phyloP scores from a whole-genome alignment of 2,329 filamentous ascomycete species.

The Cercospora sesami region DNA sequence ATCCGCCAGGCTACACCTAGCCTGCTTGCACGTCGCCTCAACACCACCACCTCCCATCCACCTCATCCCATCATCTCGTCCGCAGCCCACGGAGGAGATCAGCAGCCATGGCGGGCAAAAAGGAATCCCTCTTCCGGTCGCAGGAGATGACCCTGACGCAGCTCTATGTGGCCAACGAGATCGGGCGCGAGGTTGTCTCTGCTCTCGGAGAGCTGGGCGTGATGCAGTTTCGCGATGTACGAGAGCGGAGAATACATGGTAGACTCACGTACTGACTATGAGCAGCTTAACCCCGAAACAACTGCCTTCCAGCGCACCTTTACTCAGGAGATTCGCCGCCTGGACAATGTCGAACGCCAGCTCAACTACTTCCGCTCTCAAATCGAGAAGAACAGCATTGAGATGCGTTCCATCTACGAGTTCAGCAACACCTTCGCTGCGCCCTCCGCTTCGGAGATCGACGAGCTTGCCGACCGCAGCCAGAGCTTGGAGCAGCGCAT shows the following conservation, averaged over 20 bases:
- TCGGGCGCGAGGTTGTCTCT: slow-evolving; percentile 94
- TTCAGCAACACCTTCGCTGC: slow-evolving; percentile 79
- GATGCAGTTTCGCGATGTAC: slow-evolving; percentile 95
- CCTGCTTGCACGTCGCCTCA: not conserved
- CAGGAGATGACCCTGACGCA: slow-evolving; percentile 99
- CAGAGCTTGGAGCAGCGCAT: slow-evolving; percentile 91
- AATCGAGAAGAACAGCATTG: slow-evolving; percentile 89
- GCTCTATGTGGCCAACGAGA: slow-evolving; percentile 99
- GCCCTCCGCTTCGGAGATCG: slow-evolving; percentile 90
- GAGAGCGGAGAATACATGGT: slow-evolving; percentile 39
- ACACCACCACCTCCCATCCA: slow-evolving; percentile 15
- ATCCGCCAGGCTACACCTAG: not conserved
- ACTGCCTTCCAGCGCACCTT: slow-evolving; percentile 96
- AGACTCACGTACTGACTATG: slow-evolving; percentile 27
- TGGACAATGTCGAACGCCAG: slow-evolving; percentile 98
- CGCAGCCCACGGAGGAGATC: slow-evolving; percentile 19
- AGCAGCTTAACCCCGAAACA: slow-evolving; percentile 84
- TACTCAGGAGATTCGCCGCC: slow-evolving; percentile 92
- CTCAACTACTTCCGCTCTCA: slow-evolving; percentile 92
- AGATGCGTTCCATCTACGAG: slow-evolving; percentile 85
- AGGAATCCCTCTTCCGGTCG: slow-evolving; percentile 98
- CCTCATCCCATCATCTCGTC: slow-evolving; percentile 17
- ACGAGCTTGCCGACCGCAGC: slow-evolving; percentile 88
- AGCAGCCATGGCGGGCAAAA: slow-evolving; percentile 56
- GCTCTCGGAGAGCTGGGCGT: slow-evolving; percentile 92